Evolutionary conservation across 2,329 filamentous ascomycete species (phyloP).

Genomic region (Sphaerulina vaccinii): DNA sequence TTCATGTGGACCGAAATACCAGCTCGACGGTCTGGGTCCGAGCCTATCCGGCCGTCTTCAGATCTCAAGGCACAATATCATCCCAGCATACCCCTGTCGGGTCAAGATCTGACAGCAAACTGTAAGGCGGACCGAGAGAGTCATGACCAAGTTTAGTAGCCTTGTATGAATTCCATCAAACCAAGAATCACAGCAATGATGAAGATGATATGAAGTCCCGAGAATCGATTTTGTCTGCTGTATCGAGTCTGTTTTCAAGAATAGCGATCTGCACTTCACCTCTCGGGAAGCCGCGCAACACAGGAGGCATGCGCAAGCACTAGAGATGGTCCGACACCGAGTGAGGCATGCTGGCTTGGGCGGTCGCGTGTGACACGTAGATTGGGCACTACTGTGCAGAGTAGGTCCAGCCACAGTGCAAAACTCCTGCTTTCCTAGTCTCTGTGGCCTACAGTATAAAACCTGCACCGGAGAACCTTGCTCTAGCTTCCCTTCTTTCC

Average conservation of each 20-base stretch:
- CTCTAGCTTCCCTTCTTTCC: neutral
- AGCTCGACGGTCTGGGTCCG: neutral
- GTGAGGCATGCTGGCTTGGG: neutral
- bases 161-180: neutral
- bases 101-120: neutral
- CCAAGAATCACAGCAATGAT: neutral
- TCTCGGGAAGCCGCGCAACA: neutral
- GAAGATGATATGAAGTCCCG: neutral
- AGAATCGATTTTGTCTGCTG: neutral
- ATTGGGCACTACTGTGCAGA: neutral
- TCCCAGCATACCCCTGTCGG: slow-evolving; percentile 8
- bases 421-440: neutral
- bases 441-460: neutral
- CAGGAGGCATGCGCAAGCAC: neutral
- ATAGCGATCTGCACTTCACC: neutral
- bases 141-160: slow-evolving; percentile 3
- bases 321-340: neutral
- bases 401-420: neutral
- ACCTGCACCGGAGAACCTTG: neutral
- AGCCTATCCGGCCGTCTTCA: slow-evolving; percentile 8
- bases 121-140: neutral
- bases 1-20: too few relatives aligned
- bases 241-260: neutral
- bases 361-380: neutral
- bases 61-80: slow-evolving; percentile 2